These are phyloP conservation scores for Aspergillus sp. DNA, from an alignment of 2,329 filamentous ascomycete genomes.

Conservation along the genomic window DNA sequence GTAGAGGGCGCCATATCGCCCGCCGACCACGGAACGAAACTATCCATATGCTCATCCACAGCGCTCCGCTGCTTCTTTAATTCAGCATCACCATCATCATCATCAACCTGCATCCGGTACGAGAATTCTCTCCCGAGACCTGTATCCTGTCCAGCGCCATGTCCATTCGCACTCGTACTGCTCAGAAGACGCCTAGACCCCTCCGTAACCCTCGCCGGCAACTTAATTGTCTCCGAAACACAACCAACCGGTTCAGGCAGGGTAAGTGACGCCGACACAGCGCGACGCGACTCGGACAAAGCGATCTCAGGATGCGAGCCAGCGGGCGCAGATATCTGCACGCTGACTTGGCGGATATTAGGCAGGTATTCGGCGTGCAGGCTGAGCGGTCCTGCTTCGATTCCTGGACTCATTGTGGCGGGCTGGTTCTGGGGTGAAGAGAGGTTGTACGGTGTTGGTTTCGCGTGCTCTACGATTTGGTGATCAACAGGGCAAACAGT, in stretches of 20 bases:
- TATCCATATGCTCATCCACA: conserved; percentile 28
- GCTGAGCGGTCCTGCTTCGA: conserved; percentile 21
- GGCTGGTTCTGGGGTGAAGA: background rate
- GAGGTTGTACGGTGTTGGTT: background rate
- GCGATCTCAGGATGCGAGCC: conserved; percentile 20
- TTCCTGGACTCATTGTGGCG: background rate
- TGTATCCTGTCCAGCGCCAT: background rate
- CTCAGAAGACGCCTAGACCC: conserved; percentile 25
- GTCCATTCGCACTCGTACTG: background rate
- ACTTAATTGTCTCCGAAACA: conserved; percentile 44
- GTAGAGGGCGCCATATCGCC: conserved; percentile 35
- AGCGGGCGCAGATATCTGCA: conserved; percentile 52
- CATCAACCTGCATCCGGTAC: conserved; percentile 55
- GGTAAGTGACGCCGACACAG: conserved; percentile 39
- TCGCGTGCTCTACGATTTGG: background rate
- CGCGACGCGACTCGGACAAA: conserved; percentile 37
- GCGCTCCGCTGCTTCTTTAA: conserved; percentile 4
- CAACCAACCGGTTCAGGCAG: conserved; percentile 29
- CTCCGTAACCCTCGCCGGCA: conserved; percentile 45
- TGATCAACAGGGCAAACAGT: background rate
- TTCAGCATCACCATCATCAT: conserved; percentile 36
- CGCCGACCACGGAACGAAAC: conserved; percentile 41
- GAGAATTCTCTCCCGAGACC: conserved; percentile 45
- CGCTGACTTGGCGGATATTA: conserved; percentile 60
- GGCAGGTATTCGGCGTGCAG: conserved; percentile 62